Conservation (phyloP, 495 filamentous ascomycete species). For the Daldinia concentrica region DNA sequence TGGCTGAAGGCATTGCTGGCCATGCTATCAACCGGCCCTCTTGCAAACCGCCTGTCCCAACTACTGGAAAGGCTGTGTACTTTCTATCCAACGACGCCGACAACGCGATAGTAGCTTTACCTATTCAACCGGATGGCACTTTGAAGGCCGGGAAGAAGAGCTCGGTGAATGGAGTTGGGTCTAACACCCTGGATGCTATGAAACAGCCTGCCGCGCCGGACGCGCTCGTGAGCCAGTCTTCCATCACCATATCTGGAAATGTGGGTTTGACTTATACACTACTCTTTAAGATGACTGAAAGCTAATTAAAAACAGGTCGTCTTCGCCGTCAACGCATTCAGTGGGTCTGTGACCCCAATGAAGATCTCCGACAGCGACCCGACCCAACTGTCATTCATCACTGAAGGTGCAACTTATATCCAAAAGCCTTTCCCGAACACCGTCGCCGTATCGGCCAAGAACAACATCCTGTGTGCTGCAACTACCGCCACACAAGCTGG, state of each 20-base stretch:
- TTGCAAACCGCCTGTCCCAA: neutral
- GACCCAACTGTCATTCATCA: conserved; percentile 51
- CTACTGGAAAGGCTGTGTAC: conserved; percentile 59
- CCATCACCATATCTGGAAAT: conserved; percentile 58
- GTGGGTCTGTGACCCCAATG: conserved; percentile 65
- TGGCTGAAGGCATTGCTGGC: conserved; percentile 29
- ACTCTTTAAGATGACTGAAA: neutral
- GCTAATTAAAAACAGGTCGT: conserved; percentile 47
- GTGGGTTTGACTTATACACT: conserved; percentile 46
- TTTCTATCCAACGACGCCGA: conserved; percentile 58
- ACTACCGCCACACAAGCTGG: conserved; percentile 63
- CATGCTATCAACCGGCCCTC: conserved; percentile 18
- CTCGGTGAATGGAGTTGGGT: conserved; percentile 52
- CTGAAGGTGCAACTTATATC: conserved; percentile 55
- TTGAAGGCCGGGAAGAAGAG: conserved; percentile 51
- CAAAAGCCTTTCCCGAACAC: conserved; percentile 67
- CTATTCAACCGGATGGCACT: conserved; percentile 55
- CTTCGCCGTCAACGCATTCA: conserved; percentile 70
- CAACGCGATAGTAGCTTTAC: conserved; percentile 60
- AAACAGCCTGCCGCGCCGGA: conserved; percentile 58
- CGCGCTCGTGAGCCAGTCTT: conserved; percentile 60
- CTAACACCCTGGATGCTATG: conserved; percentile 45
- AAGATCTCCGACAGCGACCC: conserved; percentile 58
- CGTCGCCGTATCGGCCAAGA: conserved; percentile 60
- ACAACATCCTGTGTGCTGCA: conserved; percentile 63